Evolutionary conservation across 1,284 basidiomycete species (phyloP).

Genomic region (Ustilago cynodontis): DNA sequence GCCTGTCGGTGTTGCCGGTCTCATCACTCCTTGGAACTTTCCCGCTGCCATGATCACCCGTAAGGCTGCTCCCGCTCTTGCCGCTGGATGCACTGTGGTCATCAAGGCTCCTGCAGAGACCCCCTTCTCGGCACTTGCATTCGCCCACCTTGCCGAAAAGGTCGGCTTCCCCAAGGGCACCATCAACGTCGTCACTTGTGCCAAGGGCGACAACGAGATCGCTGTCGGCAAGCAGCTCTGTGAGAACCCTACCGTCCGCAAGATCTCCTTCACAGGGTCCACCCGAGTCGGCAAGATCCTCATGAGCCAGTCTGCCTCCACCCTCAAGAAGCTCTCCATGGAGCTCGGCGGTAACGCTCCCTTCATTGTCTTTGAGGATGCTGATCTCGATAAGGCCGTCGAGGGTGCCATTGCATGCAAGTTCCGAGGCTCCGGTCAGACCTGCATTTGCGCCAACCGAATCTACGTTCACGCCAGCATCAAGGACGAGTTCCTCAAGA

Average conservation of each 20-base stretch:
- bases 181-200: constrained; percentile 90
- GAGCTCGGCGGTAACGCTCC: constrained; percentile 82
- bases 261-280: constrained; percentile 92
- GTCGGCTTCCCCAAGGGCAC: constrained; percentile 95
- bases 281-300: constrained; percentile 92
- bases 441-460: constrained; percentile 76
- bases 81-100: constrained; percentile 94
- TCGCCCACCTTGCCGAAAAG: constrained; percentile 83
- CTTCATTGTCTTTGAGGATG: constrained; percentile 97
- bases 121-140: constrained; percentile 90
- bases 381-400: constrained; percentile 93
- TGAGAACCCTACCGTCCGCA: constrained; percentile 77
- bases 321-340: constrained; percentile 84
- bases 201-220: constrained; percentile 78
- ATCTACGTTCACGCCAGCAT: constrained; percentile 76
- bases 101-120: constrained; percentile 97
- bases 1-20: constrained; percentile 79
- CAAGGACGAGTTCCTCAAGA: constrained; percentile 86
- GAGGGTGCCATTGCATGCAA: constrained; percentile 87
- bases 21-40: constrained; percentile 71
- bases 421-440: constrained; percentile 92
- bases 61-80: constrained; percentile 86
- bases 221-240: constrained; percentile 80
- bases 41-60: constrained; percentile 77
- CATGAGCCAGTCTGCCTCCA: constrained; percentile 83